Conservation (phyloP, 495 filamentous ascomycete species). For the Mycothermus thermophilus region DNA sequence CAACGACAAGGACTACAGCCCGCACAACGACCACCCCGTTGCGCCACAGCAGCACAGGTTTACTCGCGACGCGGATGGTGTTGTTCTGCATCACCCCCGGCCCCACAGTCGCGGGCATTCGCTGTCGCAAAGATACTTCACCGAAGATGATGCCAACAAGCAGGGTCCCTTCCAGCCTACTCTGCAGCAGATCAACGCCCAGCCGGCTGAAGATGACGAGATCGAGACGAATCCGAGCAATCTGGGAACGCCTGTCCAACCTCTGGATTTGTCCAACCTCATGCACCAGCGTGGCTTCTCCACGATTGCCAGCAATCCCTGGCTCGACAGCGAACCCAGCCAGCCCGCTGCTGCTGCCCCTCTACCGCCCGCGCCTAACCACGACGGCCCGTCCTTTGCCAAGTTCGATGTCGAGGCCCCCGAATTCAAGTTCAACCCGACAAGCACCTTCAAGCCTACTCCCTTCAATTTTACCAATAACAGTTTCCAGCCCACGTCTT, state of each 20-base stretch:
- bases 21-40: constrained; percentile 30
- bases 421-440: constrained; percentile 73
- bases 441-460: constrained; percentile 45
- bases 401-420: constrained; percentile 77
- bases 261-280: constrained; percentile 26
- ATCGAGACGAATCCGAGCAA: constrained; percentile 67
- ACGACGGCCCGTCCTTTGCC: constrained; percentile 53
- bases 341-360: constrained; percentile 14
- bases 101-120: constrained; percentile 48
- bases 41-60: constrained; percentile 25
- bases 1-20: constrained; percentile 47
- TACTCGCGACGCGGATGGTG: constrained; percentile 30
- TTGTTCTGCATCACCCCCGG: constrained; percentile 46
- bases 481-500: constrained; percentile 37
- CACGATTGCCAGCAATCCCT: constrained; percentile 36
- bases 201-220: constrained; percentile 45
- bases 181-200: constrained; percentile 16
- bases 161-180: constrained; percentile 21
- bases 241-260: constrained; percentile 45
- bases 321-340: constrained; percentile 32
- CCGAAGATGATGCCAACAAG: constrained; percentile 28
- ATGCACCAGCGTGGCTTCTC: constrained; percentile 30
- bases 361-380: constrained; percentile 33
- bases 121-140: constrained; percentile 39
- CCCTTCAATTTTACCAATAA: constrained; percentile 40